A percentile compares a stretch with the other conserved stretches of the same genome.
Evolutionary conservation across 768 basidiomycete species (phyloP).

Genomic region (Boletus subcaerulescens): DNA sequence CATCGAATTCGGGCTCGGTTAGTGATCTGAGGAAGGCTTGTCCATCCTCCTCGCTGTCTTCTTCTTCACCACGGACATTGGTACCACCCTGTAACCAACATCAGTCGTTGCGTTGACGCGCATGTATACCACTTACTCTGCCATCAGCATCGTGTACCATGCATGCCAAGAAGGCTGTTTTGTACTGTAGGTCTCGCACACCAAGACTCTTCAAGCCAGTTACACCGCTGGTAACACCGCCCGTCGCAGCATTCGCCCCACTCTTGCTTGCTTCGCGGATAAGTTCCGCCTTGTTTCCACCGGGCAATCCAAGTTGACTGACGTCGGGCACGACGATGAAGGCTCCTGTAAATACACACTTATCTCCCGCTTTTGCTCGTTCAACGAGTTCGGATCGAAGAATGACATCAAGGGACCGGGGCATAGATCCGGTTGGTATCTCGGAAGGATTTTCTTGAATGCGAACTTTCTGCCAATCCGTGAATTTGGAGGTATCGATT

Average conservation of each 20-base stretch:
- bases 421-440: slow-evolving; percentile 98
- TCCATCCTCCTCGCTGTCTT: slow-evolving; percentile 70
- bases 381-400: slow-evolving; percentile 95
- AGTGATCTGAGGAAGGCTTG: slow-evolving; percentile 86
- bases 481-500: slow-evolving; percentile 94
- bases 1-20: slow-evolving; percentile 93
- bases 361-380: slow-evolving; percentile 98
- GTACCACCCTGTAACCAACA: slow-evolving; percentile 58
- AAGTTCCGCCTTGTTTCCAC: slow-evolving; percentile 88
- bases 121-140: slow-evolving; percentile 53
- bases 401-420: slow-evolving; percentile 93
- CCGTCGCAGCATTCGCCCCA: slow-evolving; percentile 55
- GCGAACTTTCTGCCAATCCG: slow-evolving; percentile 99
- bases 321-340: slow-evolving; percentile 99
- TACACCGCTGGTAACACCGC: slow-evolving; percentile 75
- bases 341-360: slow-evolving; percentile 95
- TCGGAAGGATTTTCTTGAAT: slow-evolving; percentile 99
- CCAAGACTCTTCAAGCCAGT: slow-evolving; percentile 93
- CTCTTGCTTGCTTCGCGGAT: slow-evolving; percentile 79
- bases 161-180: slow-evolving; percentile 97
- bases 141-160: slow-evolving; percentile 94
- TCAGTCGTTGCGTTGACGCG: neutral
- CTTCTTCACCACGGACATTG: slow-evolving; percentile 88
- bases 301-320: slow-evolving; percentile 90
- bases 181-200: slow-evolving; percentile 94